Conservation (phyloP, 1,139 yeast genomes). For the Geotrichum aggregatum region DNA sequence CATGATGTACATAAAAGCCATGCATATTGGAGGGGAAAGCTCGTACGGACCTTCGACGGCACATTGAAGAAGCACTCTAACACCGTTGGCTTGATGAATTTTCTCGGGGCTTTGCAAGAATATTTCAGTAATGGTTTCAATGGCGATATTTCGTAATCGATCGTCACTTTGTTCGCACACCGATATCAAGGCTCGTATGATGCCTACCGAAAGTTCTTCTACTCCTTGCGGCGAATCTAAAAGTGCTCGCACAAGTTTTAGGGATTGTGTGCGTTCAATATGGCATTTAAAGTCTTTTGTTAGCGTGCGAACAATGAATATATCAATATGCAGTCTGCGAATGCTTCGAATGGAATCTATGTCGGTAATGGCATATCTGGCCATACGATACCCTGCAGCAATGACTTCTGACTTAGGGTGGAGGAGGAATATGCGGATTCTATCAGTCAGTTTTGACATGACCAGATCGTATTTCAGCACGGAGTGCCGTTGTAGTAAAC, state of each 20-base stretch:
- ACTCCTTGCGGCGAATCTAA: conserved; percentile 56
- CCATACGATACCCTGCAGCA: conserved; percentile 71
- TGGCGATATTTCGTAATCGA: conserved; percentile 49
- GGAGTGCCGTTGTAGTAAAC: conserved; percentile 56
- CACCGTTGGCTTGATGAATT: conserved; percentile 61
- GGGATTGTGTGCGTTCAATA: conserved; percentile 73
- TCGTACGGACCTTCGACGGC: conserved; percentile 62
- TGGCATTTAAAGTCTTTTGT: conserved; percentile 51
- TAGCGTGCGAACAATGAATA: conserved; percentile 60
- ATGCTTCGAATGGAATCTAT: conserved; percentile 47
- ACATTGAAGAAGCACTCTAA: conserved; percentile 54
- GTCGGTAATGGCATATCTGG: conserved; percentile 59
- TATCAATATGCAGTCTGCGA: conserved; percentile 52
- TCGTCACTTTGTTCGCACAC: conserved; percentile 64
- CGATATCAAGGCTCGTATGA: conserved; percentile 67
- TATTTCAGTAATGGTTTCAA: conserved; percentile 70
- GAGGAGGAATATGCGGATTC: conserved; percentile 58
- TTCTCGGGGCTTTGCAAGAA: conserved; percentile 58
- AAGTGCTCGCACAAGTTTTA: conserved; percentile 64
- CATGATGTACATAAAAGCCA: conserved; percentile 55
- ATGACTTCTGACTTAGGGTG: conserved; percentile 59
- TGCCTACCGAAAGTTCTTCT: conserved; percentile 56
- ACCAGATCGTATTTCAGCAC: conserved; percentile 61
- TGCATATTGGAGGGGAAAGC: conserved; percentile 52
- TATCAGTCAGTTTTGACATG: conserved; percentile 54